phyloP scores from a whole-genome alignment of 768 basidiomycete species.

The Tulasnella sp. region DNA sequence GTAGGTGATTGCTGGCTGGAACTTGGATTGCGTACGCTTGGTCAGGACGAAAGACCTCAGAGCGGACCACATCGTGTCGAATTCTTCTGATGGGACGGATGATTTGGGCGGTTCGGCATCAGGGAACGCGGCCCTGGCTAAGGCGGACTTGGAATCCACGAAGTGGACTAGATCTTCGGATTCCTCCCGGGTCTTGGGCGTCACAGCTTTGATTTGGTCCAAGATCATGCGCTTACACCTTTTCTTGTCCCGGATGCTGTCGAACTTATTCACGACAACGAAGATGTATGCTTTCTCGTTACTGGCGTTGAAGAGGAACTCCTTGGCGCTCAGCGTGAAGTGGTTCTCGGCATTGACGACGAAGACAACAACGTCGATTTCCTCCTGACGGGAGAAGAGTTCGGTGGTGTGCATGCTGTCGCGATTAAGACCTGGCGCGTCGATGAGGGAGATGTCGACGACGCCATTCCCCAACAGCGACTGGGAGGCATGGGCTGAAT shows the following conservation, averaged over 20 bases:
- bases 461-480: conserved; percentile 91
- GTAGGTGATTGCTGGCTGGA: conserved; percentile 87
- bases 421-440: conserved; percentile 94
- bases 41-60: conserved; percentile 90
- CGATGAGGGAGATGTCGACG: conserved; percentile 95
- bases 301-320: conserved; percentile 86
- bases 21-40: conserved; percentile 93
- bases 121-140: conserved; percentile 20
- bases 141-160: conserved; percentile 78
- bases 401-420: conserved; percentile 93
- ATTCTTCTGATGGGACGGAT: conserved; percentile 30
- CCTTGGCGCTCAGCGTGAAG: conserved; percentile 90
- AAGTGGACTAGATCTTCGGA: conserved; percentile 93
- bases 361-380: conserved; percentile 97
- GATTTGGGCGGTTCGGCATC: conserved; percentile 48
- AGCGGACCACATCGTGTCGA: conserved; percentile 79
- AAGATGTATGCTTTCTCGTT: conserved; percentile 97
- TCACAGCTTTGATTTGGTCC: conserved; percentile 87
- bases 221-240: conserved; percentile 79
- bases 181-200: conserved; percentile 85
- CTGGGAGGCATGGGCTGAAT: conserved; percentile 62
- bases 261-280: conserved; percentile 97
- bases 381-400: conserved; percentile 88
- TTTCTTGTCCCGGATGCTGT: conserved; percentile 90
- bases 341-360: conserved; percentile 98